Evolutionary conservation across 1,139 yeast genomes (phyloP), one percentile per base, ranked within the genome.

Genomic region (Yamadazyma kanchanaburiensis): DNA sequence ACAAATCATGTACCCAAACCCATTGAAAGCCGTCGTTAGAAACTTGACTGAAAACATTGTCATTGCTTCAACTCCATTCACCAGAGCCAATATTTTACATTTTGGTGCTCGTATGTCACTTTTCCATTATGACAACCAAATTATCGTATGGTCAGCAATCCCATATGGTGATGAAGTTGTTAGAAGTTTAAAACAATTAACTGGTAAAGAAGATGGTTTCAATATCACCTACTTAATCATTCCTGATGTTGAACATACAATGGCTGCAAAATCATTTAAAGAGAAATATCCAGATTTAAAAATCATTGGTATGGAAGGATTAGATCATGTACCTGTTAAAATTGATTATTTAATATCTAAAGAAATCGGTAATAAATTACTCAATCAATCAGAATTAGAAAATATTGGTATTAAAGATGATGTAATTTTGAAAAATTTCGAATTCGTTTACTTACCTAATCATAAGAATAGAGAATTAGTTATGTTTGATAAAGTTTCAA

Each of bases 21-120:
- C 62, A n/a, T 43, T 67, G 22, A 55, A 60, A 34, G 58, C 60
- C 2, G 61, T 62, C 15, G 56, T 72, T 15, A 60, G 79, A 37
- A 54, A 60, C 24, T 52, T 78, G 24, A 55, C 77, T 4, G 65
- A 68, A 2, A 55, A 63, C 30, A 55, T 77, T 6, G 70, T 66
- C 22, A 61, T 73, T 26, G 71, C 79, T 13, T 71, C 81, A 4
- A 53, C 68, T 8, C 60, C 70, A 1, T 77, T 77, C 57, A 53
- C 60, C 8, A 48, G 72, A 31, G 45, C 53, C 8, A 53, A 60
- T 33, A 52, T 48, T 26, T 38, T 77, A 32, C 67, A 72, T 33
- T 70, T 80, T 39, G 89, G 88, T 15, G 80, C 74, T 12, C 60
- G 87, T 36, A 69, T 76, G 74, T 73, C 84, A 0, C 53, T 77